Conservation (phyloP, 345 rosid species). For the Carallia brachiata region DNA sequence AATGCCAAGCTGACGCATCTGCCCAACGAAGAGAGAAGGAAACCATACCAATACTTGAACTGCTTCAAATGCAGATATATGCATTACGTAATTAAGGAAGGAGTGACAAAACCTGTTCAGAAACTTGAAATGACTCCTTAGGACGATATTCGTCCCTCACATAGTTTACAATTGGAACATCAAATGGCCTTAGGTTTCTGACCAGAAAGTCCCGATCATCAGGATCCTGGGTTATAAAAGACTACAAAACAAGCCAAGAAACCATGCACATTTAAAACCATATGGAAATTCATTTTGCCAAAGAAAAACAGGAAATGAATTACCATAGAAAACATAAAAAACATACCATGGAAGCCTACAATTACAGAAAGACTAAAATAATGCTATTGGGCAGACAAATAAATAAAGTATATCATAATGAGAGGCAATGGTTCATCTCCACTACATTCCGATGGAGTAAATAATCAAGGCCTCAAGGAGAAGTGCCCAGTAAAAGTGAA, state of each 20-base stretch:
- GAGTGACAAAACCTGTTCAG: slow-evolving; percentile 46
- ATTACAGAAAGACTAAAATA: background rate
- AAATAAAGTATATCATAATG: too few relatives aligned
- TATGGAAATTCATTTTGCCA: background rate
- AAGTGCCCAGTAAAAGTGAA: too few relatives aligned
- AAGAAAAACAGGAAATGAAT: background rate
- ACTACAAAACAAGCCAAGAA: slow-evolving; percentile 38
- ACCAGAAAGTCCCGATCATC: slow-evolving; percentile 81
- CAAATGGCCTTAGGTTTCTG: slow-evolving; percentile 57
- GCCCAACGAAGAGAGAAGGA: slow-evolving; percentile 14
- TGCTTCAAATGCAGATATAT: slow-evolving; percentile 1
- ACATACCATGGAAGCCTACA: background rate
- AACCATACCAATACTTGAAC: slow-evolving; percentile 5
- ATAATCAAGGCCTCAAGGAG: too few relatives aligned
- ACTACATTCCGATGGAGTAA: too few relatives aligned
- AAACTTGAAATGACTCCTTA: slow-evolving; percentile 47
- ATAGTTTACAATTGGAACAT: slow-evolving; percentile 80
- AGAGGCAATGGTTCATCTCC: too few relatives aligned
- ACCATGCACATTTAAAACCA: background rate
- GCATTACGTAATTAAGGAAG: background rate
- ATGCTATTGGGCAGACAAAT: too few relatives aligned
- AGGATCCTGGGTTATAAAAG: slow-evolving; percentile 87
- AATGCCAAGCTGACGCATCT: slow-evolving; percentile 80
- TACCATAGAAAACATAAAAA: background rate
- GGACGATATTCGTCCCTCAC: slow-evolving; percentile 31